phyloP scores from a whole-genome alignment of 495 filamentous ascomycete species.

The Cladorrhinum samala region DNA sequence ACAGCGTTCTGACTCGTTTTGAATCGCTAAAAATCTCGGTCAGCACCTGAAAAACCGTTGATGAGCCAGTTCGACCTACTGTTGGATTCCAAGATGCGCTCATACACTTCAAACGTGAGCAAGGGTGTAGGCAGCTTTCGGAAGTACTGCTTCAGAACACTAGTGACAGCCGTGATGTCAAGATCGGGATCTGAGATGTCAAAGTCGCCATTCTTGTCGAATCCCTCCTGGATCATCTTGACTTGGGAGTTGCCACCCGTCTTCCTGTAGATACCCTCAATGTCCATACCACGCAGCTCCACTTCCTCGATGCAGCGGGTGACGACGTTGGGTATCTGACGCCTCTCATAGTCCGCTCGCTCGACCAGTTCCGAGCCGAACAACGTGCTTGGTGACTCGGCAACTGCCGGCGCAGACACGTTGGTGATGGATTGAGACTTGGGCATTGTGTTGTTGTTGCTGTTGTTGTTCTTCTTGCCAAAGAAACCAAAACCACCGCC shows the following conservation, averaged over 20 bases:
- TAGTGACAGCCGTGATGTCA: conserved; percentile 95
- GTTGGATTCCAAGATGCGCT: conserved; percentile 73
- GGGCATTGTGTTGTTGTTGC: conserved; percentile 22
- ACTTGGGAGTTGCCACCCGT: conserved; percentile 84
- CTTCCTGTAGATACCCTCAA: conserved; percentile 98
- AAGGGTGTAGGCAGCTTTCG: conserved; percentile 86
- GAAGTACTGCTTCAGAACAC: conserved; percentile 96
- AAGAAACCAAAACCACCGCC: conserved; percentile 61
- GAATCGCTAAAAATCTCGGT: conserved; percentile 33
- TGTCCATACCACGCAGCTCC: conserved; percentile 92
- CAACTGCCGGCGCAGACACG: conserved; percentile 38
- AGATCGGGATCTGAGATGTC: conserved; percentile 91
- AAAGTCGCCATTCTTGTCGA: conserved; percentile 75
- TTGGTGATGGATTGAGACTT: conserved; percentile 53
- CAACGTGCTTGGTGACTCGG: conserved; percentile 56
- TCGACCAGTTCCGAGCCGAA: conserved; percentile 89
- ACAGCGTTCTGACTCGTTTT: conserved; percentile 54
- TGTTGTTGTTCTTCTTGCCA: conserved; percentile 39
- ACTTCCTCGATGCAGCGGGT: conserved; percentile 97
- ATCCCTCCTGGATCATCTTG: conserved; percentile 80
- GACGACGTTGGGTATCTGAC: conserved; percentile 83
- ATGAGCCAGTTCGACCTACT: conserved; percentile 33
- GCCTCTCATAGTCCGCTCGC: conserved; percentile 81
- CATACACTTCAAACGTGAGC: conserved; percentile 89
- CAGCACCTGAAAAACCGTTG: background rate